Percentiles rank a stretch among this genome's conserved stretches.
Conservation (phyloP, 192 early-diverging fungal species). For the Entrophospora sp. region DNA sequence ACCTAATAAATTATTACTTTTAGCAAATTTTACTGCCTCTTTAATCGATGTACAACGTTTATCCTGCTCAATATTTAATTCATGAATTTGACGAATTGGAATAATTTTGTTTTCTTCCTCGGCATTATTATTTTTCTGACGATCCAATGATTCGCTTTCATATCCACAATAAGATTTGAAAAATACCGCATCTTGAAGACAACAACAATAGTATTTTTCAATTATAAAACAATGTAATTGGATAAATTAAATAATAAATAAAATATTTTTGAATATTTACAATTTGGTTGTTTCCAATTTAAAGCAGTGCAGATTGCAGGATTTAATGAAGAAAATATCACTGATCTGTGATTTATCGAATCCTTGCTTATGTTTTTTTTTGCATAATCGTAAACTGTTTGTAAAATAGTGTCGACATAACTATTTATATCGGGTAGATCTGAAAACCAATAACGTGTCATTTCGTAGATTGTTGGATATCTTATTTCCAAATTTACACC, state of each 20-base stretch:
- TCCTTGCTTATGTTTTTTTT: slow-evolving; percentile 25
- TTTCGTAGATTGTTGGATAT: slow-evolving; percentile 70
- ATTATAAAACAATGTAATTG: not conserved
- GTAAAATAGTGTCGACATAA: slow-evolving; percentile 82
- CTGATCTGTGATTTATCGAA: slow-evolving; percentile 7
- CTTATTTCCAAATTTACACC: slow-evolving; percentile 84
- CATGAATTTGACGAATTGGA: slow-evolving; percentile 9
- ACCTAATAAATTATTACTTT: slow-evolving; percentile 85
- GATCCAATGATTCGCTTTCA: slow-evolving; percentile 32
- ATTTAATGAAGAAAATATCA: slow-evolving; percentile 88
- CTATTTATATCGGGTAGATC: slow-evolving; percentile 67
- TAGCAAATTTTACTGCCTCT: slow-evolving; percentile 90
- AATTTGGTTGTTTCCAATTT: slow-evolving; percentile 99
- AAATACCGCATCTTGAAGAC: slow-evolving; percentile 72
- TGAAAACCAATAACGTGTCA: slow-evolving; percentile 37
- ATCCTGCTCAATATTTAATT: slow-evolving; percentile 36
- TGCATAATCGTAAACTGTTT: slow-evolving; percentile 75
- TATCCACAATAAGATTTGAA: slow-evolving; percentile 80
- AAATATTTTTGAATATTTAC: slow-evolving; percentile 33
- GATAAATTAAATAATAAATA: not conserved
- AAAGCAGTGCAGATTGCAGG: slow-evolving; percentile 83
- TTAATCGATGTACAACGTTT: slow-evolving; percentile 66
- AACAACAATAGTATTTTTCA: not conserved
- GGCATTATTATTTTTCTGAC: slow-evolving; percentile 24
- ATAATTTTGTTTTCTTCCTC: not conserved